Evolutionary conservation across 257 asterid species (phyloP), one percentile per base, ranked within the genome.

Genomic region (Capsicum baccatum): DNA sequence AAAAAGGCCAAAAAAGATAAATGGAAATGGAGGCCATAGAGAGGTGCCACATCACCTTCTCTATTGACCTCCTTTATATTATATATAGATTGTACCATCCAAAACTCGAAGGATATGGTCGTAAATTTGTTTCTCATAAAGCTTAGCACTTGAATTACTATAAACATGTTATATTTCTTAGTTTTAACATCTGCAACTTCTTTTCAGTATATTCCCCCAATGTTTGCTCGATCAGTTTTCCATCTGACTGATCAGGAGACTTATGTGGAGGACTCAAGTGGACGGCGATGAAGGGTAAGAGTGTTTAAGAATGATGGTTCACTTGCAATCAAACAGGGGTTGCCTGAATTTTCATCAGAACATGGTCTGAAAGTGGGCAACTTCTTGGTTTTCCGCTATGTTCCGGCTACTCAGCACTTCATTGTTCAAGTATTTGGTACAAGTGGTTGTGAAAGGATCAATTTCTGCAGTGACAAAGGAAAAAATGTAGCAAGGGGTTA

Each of bases 161-260:
- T 39, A 39, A 4, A 6, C 6, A 44, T 44, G 1, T 44, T 4
- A 6, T 44, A 44, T 44, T 44, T 44, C 48, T 4, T 44, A 44
- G 48, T 44, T 44, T 44, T 44, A 44, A 44, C 6, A 0, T 44
- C 48, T 44, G 48, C 48, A 44, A 44, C 48, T 85, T 14, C 83
- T 69, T 85, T 86, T 90, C 92, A 94, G 98, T 89, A 69, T 86
- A 71, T 93, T 85, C 98, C 98, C 83, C 94, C 92, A 55, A 48
- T 8, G 59, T 89, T 89, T 85, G 90, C 84, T 47, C 67, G 83
- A 54, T 48, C 12, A 11, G 82, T 87, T 83, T 15, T 48, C 55
- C 69, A 83, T 86, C 85, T 89, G 86, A 85, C 62, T 37, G 86
- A 81, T 81, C 52, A 80, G 85, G 84, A 87, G 86, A 86, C 84